Evolutionary conservation across 768 basidiomycete species (phyloP), one percentile per base, ranked within the genome.

Genomic region (Suillus fuscotomentosus): DNA sequence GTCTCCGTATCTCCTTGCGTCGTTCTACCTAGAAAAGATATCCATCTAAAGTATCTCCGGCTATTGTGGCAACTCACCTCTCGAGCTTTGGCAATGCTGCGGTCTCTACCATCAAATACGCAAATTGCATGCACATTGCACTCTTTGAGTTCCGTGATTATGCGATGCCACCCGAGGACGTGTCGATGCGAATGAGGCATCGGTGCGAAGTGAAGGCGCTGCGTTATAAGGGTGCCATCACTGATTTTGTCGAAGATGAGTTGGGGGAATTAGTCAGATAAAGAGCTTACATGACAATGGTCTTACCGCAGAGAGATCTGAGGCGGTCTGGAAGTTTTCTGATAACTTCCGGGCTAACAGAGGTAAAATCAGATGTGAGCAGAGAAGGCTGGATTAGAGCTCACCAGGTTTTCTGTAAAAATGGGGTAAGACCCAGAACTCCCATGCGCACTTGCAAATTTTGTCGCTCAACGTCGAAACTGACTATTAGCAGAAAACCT

Each of bases 201-300:
- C 15, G 82, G 87, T 0, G 88, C 83, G 74, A 88, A 95, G 71
- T 94, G 90, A 53, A 94, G 81, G 27, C 92, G 85, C 71, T 92
- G 91, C 0, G 92, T 95, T 70, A 95, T 83, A 63, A 95, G 87
- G 8, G 92, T 95, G 54, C 88, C 93, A 81, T 95, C 93, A 51
- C 93, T 94, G 69, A 59, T 11, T 60, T 24, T 61, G 56, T 60
- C 17, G 50, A 63, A 57, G 47, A 48, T 64, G 63, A 66, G 65
- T 47, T 55, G 59, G 56, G 34, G 61, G 5, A 59, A 51, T 53
- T 43, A 53, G 41, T n/a, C 38, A 17, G 45, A n/a, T 53, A 11
- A 10, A 15, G 47, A 34, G 43, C 85, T 75, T 75, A 94, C 92
- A 95, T 86, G 60, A 89, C 90, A 60, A 95, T 79, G 38, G 78